phyloP scores from a whole-genome alignment of 192 early-diverging fungal species.

The Gryganskiella cystojenkinii region DNA sequence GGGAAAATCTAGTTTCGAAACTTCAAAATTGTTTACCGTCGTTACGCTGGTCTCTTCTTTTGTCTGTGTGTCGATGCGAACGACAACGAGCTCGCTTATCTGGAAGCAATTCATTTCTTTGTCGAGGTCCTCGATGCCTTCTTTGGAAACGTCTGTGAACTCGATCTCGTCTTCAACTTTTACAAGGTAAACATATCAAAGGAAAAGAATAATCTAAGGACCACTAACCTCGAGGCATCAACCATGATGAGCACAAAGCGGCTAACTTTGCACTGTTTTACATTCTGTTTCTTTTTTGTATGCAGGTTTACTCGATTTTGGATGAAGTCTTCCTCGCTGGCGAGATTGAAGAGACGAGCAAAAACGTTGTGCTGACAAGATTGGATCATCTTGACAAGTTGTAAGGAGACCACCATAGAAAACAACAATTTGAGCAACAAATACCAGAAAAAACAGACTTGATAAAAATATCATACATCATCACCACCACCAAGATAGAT shows the following conservation, averaged over 20 bases:
- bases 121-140: slow-evolving; percentile 98
- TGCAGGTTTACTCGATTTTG: slow-evolving; percentile 93
- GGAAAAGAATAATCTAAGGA: too few species aligned
- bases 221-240: too few species aligned
- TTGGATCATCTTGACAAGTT: slow-evolving; percentile 82
- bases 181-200: slow-evolving; percentile 82
- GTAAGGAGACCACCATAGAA: slow-evolving; percentile 11
- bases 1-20: slow-evolving; percentile 82
- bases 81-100: slow-evolving; percentile 95
- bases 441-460: background rate
- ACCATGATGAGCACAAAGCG: too few species aligned
- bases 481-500: background rate
- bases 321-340: slow-evolving; percentile 99
- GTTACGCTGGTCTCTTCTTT: slow-evolving; percentile 99
- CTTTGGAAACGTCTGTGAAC: slow-evolving; percentile 98
- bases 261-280: too few species aligned
- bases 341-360: slow-evolving; percentile 97
- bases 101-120: slow-evolving; percentile 99
- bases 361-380: slow-evolving; percentile 76
- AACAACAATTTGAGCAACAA: background rate
- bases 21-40: slow-evolving; percentile 97
- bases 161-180: slow-evolving; percentile 99
- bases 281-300: too few species aligned
- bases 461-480: background rate
- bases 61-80: slow-evolving; percentile 99